A percentile compares a stretch with the other conserved stretches of the same genome.
These are phyloP conservation scores for Coemansia reversa DNA, from an alignment of 192 early-diverging fungal genomes.

Conservation along the genomic window DNA sequence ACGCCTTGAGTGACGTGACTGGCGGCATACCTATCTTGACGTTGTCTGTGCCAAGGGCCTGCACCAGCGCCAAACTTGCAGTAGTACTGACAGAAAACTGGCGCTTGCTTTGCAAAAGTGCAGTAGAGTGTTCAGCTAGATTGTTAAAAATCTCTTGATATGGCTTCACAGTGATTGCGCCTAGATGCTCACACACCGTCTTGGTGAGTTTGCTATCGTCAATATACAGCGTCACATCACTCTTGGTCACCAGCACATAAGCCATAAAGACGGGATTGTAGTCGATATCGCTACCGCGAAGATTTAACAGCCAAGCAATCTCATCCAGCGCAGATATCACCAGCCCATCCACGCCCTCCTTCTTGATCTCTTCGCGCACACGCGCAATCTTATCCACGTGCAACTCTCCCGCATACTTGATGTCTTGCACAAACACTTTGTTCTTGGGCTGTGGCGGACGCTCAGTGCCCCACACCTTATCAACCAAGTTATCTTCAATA, in stretches of 20 bases:
- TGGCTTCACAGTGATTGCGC: conserved; percentile 63
- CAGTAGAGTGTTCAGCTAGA: conserved; percentile 47
- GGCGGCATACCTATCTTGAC: conserved; percentile 64
- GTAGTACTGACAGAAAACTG: conserved; percentile 65
- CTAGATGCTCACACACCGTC: conserved; percentile 64
- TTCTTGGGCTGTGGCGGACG: conserved; percentile 75
- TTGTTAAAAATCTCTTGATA: conserved; percentile 82
- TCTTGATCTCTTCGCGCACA: conserved; percentile 66
- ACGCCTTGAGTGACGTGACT: conserved; percentile 78
- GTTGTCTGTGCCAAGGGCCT: conserved; percentile 67
- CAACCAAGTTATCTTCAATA: conserved; percentile 81
- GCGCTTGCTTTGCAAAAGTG: conserved; percentile 15
- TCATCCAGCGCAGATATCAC: conserved; percentile 91
- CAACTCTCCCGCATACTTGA: conserved; percentile 66
- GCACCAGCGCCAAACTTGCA: conserved; percentile 72
- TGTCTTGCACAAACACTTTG: conserved; percentile 62
- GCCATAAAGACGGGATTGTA: conserved; percentile 98
- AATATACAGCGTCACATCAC: conserved; percentile 72
- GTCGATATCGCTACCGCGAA: conserved; percentile 92
- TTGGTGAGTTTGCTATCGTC: conserved; percentile 69
- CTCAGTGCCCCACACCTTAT: conserved; percentile 73
- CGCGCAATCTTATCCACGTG: conserved; percentile 67
- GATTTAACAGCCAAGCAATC: conserved; percentile 95
- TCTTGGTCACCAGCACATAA: conserved; percentile 78
- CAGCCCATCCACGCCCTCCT: conserved; percentile 68